Conservation (phyloP, 352 stramenopile genomes). For the Pythium chondricola region DNA sequence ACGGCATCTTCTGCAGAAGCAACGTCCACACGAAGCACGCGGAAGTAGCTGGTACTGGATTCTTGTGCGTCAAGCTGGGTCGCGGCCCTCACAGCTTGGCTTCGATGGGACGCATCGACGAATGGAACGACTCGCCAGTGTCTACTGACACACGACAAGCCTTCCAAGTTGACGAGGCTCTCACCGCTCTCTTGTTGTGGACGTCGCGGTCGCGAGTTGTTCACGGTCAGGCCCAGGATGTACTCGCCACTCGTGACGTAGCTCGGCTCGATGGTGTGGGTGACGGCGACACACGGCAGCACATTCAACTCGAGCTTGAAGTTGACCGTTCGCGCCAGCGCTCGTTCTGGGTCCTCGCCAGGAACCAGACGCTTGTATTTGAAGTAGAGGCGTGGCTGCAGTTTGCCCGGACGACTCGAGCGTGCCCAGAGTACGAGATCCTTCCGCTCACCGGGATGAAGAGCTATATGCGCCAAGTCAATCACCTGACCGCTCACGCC, state of each 20-base stretch:
- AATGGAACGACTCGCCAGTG: conserved; percentile 57
- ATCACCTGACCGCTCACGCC: conserved; percentile 60
- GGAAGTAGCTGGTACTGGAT: conserved; percentile 75
- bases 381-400: conserved; percentile 55
- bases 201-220: conserved; percentile 37
- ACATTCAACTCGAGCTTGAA: conserved; percentile 57
- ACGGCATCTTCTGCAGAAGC: too few species aligned
- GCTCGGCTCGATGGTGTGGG: conserved; percentile 65
- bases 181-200: not conserved
- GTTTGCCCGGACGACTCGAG: conserved; percentile 30
- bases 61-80: conserved; percentile 51
- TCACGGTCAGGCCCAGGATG: conserved; percentile 63
- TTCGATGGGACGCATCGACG: not conserved
- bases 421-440: conserved; percentile 49
- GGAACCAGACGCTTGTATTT: conserved; percentile 40
- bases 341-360: conserved; percentile 14
- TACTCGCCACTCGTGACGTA: conserved; percentile 61
- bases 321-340: conserved; percentile 31
- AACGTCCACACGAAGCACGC: conserved; percentile 29
- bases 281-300: conserved; percentile 50
- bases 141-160: conserved; percentile 57
- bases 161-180: conserved; percentile 37
- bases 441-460: conserved; percentile 46
- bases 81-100: not conserved
- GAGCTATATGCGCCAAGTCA: conserved; percentile 39